A percentile compares a stretch with the other conserved stretches of the same genome.
Evolutionary conservation across 1,139 yeast genomes (phyloP).

Genomic region (Pichia inconspicua): DNA sequence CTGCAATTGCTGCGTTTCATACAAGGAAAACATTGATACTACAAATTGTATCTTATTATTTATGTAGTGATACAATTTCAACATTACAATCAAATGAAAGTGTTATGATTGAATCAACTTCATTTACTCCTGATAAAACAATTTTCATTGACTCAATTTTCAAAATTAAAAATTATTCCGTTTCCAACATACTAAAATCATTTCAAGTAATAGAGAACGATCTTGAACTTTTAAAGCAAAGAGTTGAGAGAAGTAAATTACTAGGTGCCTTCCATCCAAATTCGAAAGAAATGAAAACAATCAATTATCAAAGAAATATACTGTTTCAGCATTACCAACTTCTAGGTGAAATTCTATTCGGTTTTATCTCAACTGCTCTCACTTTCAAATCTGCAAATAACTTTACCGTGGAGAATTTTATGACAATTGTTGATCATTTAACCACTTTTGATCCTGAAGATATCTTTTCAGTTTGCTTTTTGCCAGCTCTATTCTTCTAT

Average conservation of each 20-base stretch:
- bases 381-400: background rate
- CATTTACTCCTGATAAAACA: background rate
- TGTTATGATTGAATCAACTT: background rate
- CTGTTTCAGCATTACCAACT: slow-evolving; percentile 62
- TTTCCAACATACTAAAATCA: slow-evolving; percentile 32
- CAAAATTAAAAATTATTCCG: slow-evolving; percentile 3
- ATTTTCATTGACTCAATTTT: slow-evolving; percentile 1
- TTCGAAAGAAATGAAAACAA: slow-evolving; percentile 44
- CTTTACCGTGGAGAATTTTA: slow-evolving; percentile 30
- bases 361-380: slow-evolving; percentile 33
- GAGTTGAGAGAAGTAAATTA: slow-evolving; percentile 59
- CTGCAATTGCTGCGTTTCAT: slow-evolving; percentile 66
- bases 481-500: slow-evolving; percentile 53
- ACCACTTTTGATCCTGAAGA: slow-evolving; percentile 50
- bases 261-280: slow-evolving; percentile 39
- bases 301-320: slow-evolving; percentile 54
- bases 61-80: slow-evolving; percentile 21
- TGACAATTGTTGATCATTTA: slow-evolving; percentile 35
- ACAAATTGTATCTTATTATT: slow-evolving; percentile 56
- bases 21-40: slow-evolving; percentile 63
- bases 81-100: background rate
- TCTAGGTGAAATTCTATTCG: slow-evolving; percentile 57
- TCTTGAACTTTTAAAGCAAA: slow-evolving; percentile 48
- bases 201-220: slow-evolving; percentile 52
- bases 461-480: slow-evolving; percentile 49